A percentile compares a stretch with the other conserved stretches of the same genome.
Evolutionary conservation across 192 early-diverging fungal species (phyloP).

Genomic region (Coemansia sp.): DNA sequence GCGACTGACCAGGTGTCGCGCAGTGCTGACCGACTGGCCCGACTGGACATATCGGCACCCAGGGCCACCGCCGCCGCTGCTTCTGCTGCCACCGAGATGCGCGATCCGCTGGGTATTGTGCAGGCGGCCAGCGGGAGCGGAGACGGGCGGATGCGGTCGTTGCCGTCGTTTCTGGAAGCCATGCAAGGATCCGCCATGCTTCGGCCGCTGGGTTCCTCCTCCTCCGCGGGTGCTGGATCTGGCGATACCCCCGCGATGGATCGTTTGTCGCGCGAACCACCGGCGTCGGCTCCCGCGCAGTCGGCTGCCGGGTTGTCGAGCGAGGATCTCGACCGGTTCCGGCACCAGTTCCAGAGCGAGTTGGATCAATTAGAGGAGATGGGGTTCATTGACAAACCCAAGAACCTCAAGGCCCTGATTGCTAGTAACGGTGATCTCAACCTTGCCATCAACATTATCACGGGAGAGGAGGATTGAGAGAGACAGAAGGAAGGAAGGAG

Average conservation of each 20-base stretch:
- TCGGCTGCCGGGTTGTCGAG: slow-evolving; percentile 3
- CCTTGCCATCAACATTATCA: slow-evolving; percentile 72
- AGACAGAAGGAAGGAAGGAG: too few relatives aligned
- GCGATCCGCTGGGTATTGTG: slow-evolving; percentile 13
- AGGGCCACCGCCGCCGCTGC: slow-evolving; percentile 1
- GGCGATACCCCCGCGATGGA: background rate
- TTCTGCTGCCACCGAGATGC: background rate
- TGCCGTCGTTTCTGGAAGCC: slow-evolving; percentile 7
- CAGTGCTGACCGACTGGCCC: slow-evolving; percentile 36
- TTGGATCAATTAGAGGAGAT: slow-evolving; percentile 85
- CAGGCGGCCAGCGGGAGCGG: background rate
- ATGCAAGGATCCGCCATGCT: background rate
- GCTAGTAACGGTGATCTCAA: slow-evolving; percentile 83
- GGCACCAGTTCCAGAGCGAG: slow-evolving; percentile 66
- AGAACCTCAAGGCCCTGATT: slow-evolving; percentile 85
- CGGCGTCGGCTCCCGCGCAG: background rate
- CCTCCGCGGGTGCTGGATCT: background rate
- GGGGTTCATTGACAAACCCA: slow-evolving; percentile 85
- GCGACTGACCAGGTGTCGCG: slow-evolving; percentile 38
- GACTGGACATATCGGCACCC: slow-evolving; percentile 32
- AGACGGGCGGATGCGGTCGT: slow-evolving; percentile 7
- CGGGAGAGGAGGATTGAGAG: slow-evolving; percentile 20
- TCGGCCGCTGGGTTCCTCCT: background rate
- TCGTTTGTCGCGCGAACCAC: background rate
- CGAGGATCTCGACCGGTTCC: background rate